Base-by-base conservation (phyloP, 371 early-diverging fungal species). In the Modicella reniformis region DNA sequence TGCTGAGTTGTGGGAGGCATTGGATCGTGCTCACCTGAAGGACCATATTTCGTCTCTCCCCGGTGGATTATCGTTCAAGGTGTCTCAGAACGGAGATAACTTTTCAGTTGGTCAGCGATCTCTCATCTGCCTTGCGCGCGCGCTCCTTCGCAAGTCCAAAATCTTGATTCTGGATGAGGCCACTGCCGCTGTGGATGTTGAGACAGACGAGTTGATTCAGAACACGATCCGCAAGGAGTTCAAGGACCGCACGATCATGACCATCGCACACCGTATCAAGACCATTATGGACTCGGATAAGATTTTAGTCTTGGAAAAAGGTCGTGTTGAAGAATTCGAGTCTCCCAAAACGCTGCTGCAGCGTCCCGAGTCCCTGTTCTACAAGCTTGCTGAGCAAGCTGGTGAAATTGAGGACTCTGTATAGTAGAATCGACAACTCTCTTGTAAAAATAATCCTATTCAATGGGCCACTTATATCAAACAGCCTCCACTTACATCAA, bases 121-220 rank as follows among this genome's bases (percentile, higher is more conserved):
- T 53, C 83, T 91, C 67, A 84, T 92, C 70, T 82, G 87, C 53
- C 82, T 92, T 41, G 88, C 92, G 10, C 84, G 93, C 60, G 90
- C 90, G 0, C 65, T 89, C 41, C 86, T 98, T 70, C 88, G 92
- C 59, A 89, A 95, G 66, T 94, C 95, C 34, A 86, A 84, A 61
- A 89, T 98, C 7, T 82, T 56, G 73, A 52, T 98, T 17, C 81
- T 98, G 23, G 99, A 99, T 72, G 99, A 99, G 75, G 97, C 99
- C 0, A 99, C 99, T 0, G 92, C 93, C 0, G 96, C 97, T 0
- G 82, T 98, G 23, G 97, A 97, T 82, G 89, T 92, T 26, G 90
- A 93, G 77, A 90, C 92, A 32, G 99, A 99, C 75, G 89, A 88
- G 56, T 74, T 93, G 33, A 94, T 99, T 12, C 95, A 73, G 96